Evolutionary conservation across 768 basidiomycete genomes (phyloP).

Genomic region (Kwoniella newhampshirensis): DNA sequence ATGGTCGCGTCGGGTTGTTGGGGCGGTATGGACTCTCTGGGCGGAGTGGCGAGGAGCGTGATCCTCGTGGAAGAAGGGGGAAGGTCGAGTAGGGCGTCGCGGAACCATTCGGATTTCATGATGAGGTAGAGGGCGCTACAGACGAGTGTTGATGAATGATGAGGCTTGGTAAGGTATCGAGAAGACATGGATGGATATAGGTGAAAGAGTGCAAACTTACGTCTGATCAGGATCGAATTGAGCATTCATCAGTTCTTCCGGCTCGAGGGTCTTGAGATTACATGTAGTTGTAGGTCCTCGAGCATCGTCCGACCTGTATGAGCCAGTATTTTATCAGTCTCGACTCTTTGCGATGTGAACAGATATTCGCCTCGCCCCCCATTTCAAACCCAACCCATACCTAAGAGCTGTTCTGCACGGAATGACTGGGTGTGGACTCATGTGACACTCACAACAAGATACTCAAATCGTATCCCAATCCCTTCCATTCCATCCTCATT

Average conservation of each 20-base stretch:
- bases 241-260: constrained; percentile 77
- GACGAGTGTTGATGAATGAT: background rate
- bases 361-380: background rate
- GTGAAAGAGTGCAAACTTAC: constrained; percentile 54
- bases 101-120: constrained; percentile 92
- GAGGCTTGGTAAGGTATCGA: too few relatives aligned
- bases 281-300: constrained; percentile 50
- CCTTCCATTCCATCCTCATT: constrained; percentile 80
- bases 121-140: constrained; percentile 74
- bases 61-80: constrained; percentile 84
- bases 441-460: constrained; percentile 68
- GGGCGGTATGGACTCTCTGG: constrained; percentile 32
- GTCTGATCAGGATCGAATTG: constrained; percentile 69
- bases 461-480: constrained; percentile 73
- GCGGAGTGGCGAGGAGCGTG: constrained; percentile 76
- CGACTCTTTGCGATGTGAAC: constrained; percentile 18
- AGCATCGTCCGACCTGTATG: constrained; percentile 44
- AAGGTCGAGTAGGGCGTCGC: constrained; percentile 85
- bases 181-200: background rate
- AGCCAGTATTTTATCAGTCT: too few relatives aligned
- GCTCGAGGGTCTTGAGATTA: constrained; percentile 64
- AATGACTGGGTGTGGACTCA: too few relatives aligned
- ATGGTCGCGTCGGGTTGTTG: constrained; percentile 21
- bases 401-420: too few relatives aligned
- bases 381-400: too few relatives aligned